A percentile compares a stretch with the other conserved stretches of the same genome.
Conservation (phyloP, 2,329 filamentous ascomycete species). For the Colletotrichum sp. region DNA sequence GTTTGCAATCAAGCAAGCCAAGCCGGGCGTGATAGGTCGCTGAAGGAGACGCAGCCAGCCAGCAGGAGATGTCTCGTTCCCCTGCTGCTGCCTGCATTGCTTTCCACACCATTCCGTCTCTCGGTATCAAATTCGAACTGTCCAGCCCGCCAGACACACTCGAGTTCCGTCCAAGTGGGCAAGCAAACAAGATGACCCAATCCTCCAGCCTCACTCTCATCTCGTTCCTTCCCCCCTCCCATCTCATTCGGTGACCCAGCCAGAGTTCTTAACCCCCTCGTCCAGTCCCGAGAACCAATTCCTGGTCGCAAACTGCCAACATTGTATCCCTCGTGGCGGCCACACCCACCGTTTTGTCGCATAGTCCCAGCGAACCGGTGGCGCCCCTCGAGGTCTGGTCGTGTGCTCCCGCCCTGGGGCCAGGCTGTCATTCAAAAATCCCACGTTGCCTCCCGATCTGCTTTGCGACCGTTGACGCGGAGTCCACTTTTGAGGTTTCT, state of each 20-base stretch:
- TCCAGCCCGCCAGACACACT: not conserved
- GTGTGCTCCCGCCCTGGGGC: not conserved
- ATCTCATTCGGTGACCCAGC: not conserved
- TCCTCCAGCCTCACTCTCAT: not conserved
- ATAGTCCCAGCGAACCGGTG: not conserved
- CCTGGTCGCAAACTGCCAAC: not conserved
- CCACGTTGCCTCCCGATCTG: not conserved
- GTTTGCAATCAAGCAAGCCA: not conserved
- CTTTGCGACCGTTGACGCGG: not conserved
- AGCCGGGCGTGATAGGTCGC: not conserved
- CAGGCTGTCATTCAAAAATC: not conserved
- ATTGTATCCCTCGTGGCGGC: not conserved
- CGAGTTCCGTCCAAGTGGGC: not conserved
- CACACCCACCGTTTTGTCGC: not conserved
- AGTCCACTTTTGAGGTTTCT: conserved; percentile 6
- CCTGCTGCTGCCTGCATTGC: not conserved
- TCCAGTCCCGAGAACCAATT: not conserved
- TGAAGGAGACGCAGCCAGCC: not conserved
- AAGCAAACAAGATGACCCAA: not conserved
- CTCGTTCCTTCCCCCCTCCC: not conserved
- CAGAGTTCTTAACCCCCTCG: not conserved
- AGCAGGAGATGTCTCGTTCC: not conserved
- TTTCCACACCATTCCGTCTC: not conserved
- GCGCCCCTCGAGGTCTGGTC: not conserved
- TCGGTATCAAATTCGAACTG: not conserved